A percentile compares a stretch with the other conserved stretches of the same genome.
Evolutionary conservation across 768 basidiomycete genomes (phyloP).

Genomic region (Boletus reticulatus): DNA sequence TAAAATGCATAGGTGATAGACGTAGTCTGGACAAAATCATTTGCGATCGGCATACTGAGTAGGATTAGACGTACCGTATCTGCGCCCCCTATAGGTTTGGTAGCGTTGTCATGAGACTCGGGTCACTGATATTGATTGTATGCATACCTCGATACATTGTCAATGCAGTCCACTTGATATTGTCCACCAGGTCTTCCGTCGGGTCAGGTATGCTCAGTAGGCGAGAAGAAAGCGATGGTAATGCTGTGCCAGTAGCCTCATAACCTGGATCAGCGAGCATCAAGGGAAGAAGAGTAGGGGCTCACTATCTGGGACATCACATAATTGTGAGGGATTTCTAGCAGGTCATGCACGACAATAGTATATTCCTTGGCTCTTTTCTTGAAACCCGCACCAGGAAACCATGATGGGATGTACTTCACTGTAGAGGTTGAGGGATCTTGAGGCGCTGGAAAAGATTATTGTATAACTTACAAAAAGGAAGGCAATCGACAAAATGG

Average conservation of each 20-base stretch:
- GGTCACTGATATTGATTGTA: neutral
- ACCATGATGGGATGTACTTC: conserved; percentile 23
- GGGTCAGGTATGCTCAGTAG: conserved; percentile 5
- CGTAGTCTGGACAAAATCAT: conserved; percentile 5
- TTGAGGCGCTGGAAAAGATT: neutral
- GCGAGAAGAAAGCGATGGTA: conserved; percentile 14
- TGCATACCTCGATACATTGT: conserved; percentile 11
- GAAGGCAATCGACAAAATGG: neutral
- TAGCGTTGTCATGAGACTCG: neutral
- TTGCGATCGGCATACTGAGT: neutral
- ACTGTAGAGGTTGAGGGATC: conserved; percentile 8
- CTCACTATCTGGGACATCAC: conserved; percentile 17
- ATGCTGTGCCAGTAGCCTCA: conserved; percentile 14
- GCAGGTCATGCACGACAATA: neutral
- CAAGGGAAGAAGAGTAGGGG: neutral
- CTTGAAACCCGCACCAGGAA: conserved; percentile 21
- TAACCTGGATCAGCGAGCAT: neutral
- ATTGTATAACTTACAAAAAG: conserved; percentile 8
- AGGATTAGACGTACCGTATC: conserved; percentile 30
- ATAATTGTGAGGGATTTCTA: conserved; percentile 14
- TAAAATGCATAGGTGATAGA: conserved; percentile 13
- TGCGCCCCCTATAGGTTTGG: conserved; percentile 14
- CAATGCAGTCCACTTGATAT: conserved; percentile 15
- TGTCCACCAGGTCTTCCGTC: conserved; percentile 14
- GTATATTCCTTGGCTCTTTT: conserved; percentile 8